A percentile compares a stretch with the other conserved stretches of the same genome.
These are phyloP conservation scores for Fusarium burgessii DNA, from an alignment of 2,329 filamentous ascomycete species.

Conservation along the genomic window DNA sequence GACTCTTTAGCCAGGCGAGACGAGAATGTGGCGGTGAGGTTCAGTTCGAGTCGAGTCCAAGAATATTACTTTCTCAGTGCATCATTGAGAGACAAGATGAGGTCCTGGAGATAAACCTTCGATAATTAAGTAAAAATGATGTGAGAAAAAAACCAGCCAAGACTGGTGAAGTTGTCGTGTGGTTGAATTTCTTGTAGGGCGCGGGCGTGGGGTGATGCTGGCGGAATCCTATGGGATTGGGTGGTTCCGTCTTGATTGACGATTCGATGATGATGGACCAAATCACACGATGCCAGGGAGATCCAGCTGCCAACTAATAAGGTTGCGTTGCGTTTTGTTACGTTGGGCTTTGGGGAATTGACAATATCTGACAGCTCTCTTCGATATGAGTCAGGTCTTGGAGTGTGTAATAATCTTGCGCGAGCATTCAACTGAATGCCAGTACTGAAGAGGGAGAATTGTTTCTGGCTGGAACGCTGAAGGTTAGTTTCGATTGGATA, in stretches of 20 bases:
- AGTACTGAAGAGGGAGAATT: slow-evolving; percentile 27
- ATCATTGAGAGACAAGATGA: slow-evolving; percentile 33
- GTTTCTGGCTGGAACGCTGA: slow-evolving; percentile 22
- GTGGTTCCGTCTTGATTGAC: slow-evolving; percentile 18
- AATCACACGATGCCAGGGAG: slow-evolving; percentile 12
- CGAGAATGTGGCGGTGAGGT: slow-evolving; percentile 27
- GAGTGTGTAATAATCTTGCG: slow-evolving; percentile 3
- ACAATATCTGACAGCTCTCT: slow-evolving; percentile 30
- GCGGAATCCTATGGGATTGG: slow-evolving; percentile 23
- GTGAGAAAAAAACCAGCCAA: background rate
- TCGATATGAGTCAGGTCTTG: slow-evolving; percentile 28
- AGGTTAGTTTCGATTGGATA: slow-evolving; percentile 12
- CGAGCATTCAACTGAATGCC: slow-evolving; percentile 22
- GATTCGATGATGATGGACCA: slow-evolving; percentile 29
- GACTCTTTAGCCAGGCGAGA: slow-evolving; percentile 23
- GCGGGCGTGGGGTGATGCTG: slow-evolving; percentile 34
- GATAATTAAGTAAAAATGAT: background rate
- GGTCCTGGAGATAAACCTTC: background rate
- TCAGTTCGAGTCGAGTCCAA: slow-evolving; percentile 18
- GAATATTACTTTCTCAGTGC: slow-evolving; percentile 32
- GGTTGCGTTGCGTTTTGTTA: background rate
- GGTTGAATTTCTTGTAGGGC: slow-evolving; percentile 6
- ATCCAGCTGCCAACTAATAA: slow-evolving; percentile 13
- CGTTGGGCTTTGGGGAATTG: slow-evolving; percentile 15
- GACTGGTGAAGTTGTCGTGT: slow-evolving; percentile 18